Evolutionary conservation across 805 yeast genomes (phyloP).

Genomic region (Candida parachauliodes): DNA sequence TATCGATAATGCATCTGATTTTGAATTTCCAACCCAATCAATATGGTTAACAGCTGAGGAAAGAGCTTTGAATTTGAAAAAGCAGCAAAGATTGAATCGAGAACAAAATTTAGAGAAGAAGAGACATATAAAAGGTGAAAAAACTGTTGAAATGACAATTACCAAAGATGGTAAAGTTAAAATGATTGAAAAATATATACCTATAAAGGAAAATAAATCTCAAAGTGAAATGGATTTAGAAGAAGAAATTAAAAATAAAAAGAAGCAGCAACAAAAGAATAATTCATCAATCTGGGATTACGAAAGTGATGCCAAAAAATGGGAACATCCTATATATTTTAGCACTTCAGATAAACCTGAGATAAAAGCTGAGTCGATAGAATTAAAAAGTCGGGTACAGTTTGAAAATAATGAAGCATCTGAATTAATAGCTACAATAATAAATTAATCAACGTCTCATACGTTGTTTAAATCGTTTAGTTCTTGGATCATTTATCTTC

Average conservation of each 20-base stretch:
- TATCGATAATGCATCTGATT: conserved; percentile 91
- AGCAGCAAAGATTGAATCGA: conserved; percentile 73
- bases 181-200: conserved; percentile 45
- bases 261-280: conserved; percentile 29
- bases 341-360: conserved; percentile 2
- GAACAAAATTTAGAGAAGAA: conserved; percentile 59
- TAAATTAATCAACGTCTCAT: conserved; percentile 22
- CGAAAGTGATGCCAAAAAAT: conserved; percentile 49
- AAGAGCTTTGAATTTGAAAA: conserved; percentile 79
- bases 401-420: conserved; percentile 11
- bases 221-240: conserved; percentile 37
- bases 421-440: conserved; percentile 21
- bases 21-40: conserved; percentile 53
- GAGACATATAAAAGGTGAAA: conserved; percentile 69
- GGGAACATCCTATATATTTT: conserved; percentile 51
- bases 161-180: conserved; percentile 70
- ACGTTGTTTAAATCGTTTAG: conserved; percentile 41
- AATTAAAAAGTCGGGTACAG: conserved; percentile 23
- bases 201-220: conserved; percentile 16
- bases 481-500: conserved; percentile 47
- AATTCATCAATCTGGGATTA: conserved; percentile 52
- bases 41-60: conserved; percentile 88
- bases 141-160: conserved; percentile 73
- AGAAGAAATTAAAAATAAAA: conserved; percentile 22
- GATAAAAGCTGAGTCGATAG: not conserved